A percentile compares a stretch with the other conserved stretches of the same genome.
Conservation (phyloP, 2,329 filamentous ascomycete species). For the Fusarium sp. region DNA sequence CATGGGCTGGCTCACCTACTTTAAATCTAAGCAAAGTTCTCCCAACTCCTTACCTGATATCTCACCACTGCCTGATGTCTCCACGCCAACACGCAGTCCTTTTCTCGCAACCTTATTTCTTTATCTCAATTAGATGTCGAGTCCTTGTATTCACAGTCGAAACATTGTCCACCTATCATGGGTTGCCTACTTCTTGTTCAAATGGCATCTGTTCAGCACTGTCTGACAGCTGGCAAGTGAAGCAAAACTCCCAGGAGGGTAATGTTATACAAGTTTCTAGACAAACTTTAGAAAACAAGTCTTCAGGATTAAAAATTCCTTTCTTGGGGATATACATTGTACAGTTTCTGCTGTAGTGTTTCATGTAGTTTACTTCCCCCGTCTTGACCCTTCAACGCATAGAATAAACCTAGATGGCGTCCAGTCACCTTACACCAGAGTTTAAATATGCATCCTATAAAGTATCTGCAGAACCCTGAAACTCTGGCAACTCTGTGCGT, state of each 20-base stretch:
- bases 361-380: not conserved
- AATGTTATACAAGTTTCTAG: no score
- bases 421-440: not conserved
- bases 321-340: not conserved
- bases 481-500: not conserved
- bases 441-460: not conserved
- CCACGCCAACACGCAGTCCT: not conserved
- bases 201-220: not conserved
- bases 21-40: no score
- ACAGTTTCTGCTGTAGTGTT: not conserved
- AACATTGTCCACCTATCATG: not conserved
- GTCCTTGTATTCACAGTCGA: rapidly evolving
- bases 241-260: no score
- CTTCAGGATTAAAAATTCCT: rapidly evolving
- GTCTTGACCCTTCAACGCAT: not conserved
- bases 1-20: no score
- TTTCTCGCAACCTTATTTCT: not conserved
- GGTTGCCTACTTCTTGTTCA: not conserved
- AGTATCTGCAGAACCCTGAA: not conserved
- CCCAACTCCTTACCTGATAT: no score
- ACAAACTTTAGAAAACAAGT: no score
- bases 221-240: not conserved
- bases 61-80: not conserved
- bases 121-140: not conserved
- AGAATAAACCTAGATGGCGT: not conserved